Conservation (phyloP, 805 yeast species). For the Monosporozyma aquatica region DNA sequence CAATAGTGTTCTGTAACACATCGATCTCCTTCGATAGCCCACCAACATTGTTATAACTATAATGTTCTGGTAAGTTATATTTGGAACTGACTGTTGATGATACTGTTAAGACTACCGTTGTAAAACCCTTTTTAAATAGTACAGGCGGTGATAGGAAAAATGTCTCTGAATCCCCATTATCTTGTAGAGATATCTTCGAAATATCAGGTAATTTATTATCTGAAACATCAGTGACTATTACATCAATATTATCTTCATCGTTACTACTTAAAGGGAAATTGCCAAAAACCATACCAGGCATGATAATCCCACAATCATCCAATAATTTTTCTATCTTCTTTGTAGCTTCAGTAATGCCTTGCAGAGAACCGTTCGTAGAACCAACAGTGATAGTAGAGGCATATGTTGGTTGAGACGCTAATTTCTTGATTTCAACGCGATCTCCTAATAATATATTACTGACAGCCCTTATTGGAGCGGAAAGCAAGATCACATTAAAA, state of each 20-base stretch:
- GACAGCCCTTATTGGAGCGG: constrained; percentile 36
- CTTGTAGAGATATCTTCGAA: constrained; percentile 23
- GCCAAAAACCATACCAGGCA: constrained; percentile 42
- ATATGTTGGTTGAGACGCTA: constrained; percentile 40
- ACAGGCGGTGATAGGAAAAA: constrained; percentile 39
- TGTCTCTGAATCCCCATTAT: constrained; percentile 10
- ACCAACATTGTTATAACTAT: constrained; percentile 55
- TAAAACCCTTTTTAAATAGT: constrained; percentile 34
- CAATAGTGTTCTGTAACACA: constrained; percentile 54
- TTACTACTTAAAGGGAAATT: constrained; percentile 16
- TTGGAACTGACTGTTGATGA: constrained; percentile 29
- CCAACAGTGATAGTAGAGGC: constrained; percentile 34
- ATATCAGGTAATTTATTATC: constrained; percentile 35
- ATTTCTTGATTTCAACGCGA: constrained; percentile 39
- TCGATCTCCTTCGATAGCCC: constrained; percentile 63
- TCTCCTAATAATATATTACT: constrained; percentile 43
- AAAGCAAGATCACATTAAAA: constrained; percentile 39
- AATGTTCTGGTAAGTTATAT: constrained; percentile 37
- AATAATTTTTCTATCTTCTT: constrained; percentile 36
- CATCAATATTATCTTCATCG: constrained; percentile 8
- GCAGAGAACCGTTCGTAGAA: constrained; percentile 19
- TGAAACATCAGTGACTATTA: constrained; percentile 20
- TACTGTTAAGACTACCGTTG: constrained; percentile 21
- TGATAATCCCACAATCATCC: constrained; percentile 49
- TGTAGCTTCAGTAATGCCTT: constrained; percentile 19